Conservation (phyloP, 1,284 basidiomycete genomes). For the Chalciporus piperatoides region DNA sequence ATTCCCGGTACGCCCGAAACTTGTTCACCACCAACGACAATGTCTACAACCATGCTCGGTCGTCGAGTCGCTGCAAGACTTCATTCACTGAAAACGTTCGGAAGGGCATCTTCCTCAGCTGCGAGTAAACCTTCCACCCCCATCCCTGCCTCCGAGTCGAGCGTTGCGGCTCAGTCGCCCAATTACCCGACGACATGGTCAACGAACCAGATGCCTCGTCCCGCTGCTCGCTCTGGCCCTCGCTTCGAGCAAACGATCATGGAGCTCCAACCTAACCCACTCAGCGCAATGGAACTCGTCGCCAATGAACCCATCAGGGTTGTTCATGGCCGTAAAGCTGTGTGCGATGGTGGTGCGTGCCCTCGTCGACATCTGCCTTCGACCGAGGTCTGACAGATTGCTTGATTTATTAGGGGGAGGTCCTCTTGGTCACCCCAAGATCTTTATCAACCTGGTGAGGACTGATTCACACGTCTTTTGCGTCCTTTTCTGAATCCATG, state of each 20-base stretch:
- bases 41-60: constrained; percentile 34
- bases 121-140: constrained; percentile 20
- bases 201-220: constrained; percentile 64
- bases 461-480: constrained; percentile 7
- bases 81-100: constrained; percentile 25
- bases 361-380: not conserved
- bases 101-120: constrained; percentile 35
- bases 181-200: constrained; percentile 80
- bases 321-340: constrained; percentile 77
- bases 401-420: constrained; percentile 67
- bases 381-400: constrained; percentile 15
- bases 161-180: constrained; percentile 63
- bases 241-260: constrained; percentile 91
- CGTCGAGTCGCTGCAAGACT: constrained; percentile 35
- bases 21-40: constrained; percentile 12
- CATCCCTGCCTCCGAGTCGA: constrained; percentile 34
- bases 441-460: constrained; percentile 90
- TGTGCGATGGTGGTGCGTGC: constrained; percentile 91
- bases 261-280: constrained; percentile 85
- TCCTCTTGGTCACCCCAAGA: constrained; percentile 94
- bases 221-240: constrained; percentile 54
- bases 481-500: constrained; percentile 15
- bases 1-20: not conserved
- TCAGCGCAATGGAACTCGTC: constrained; percentile 90
- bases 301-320: constrained; percentile 81